phyloP scores from a whole-genome alignment of 2,329 filamentous ascomycete genomes.

The Aspergillus fijiensis region DNA sequence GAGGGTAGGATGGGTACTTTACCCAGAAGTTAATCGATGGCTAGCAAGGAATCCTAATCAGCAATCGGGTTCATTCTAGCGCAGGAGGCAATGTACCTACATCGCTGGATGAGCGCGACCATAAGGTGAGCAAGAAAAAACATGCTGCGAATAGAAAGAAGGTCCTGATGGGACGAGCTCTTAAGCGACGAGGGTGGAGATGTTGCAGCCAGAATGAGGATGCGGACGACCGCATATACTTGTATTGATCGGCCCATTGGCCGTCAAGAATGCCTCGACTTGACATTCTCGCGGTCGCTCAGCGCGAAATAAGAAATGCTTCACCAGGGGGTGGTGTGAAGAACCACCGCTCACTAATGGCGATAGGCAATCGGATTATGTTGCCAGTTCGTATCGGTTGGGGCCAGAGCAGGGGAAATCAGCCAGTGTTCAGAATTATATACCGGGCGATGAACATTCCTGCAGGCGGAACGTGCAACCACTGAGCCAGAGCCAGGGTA shows the following conservation, averaged over 20 bases:
- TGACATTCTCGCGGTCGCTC: constrained; percentile 25
- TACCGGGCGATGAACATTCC: constrained; percentile 6
- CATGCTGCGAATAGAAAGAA: constrained; percentile 22
- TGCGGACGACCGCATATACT: constrained; percentile 21
- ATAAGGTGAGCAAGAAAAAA: constrained; percentile 25
- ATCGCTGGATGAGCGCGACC: constrained; percentile 21
- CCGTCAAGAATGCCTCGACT: constrained; percentile 23
- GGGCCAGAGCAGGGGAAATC: neutral
- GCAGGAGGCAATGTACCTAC: constrained; percentile 9
- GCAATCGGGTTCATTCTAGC: neutral
- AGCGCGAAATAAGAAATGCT: neutral
- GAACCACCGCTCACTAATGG: constrained; percentile 6
- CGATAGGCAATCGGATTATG: constrained; percentile 1
- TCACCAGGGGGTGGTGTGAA: neutral
- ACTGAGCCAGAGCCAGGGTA: neutral
- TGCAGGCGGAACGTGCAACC: constrained; percentile 1
- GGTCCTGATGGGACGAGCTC: constrained; percentile 27
- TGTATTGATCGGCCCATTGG: constrained; percentile 27
- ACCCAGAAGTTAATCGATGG: constrained; percentile 31
- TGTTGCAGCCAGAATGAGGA: constrained; percentile 25
- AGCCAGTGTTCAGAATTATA: constrained; percentile 3
- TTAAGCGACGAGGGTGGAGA: constrained; percentile 27
- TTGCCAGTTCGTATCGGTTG: neutral
- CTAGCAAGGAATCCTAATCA: constrained; percentile 13
- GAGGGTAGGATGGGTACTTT: constrained; percentile 35